Evolutionary conservation across 345 rosid genomes (phyloP).

Genomic region (Euclidium syriacum): DNA sequence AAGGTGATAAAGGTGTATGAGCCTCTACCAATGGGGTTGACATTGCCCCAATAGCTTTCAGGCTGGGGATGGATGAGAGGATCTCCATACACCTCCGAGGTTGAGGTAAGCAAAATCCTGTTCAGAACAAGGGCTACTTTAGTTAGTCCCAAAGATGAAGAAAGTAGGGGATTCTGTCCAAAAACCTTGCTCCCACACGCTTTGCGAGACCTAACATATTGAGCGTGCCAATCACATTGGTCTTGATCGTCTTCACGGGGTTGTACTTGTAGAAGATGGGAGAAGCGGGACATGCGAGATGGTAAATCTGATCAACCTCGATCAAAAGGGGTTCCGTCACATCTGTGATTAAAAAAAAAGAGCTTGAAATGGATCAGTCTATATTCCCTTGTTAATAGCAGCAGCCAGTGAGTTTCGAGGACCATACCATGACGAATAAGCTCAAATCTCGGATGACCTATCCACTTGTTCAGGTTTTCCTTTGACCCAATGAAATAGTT

Average conservation of each 20-base stretch:
- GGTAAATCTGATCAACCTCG: conserved; percentile 95
- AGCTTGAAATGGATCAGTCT: background rate
- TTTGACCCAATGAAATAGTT: conserved; percentile 91
- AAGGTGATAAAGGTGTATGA: background rate
- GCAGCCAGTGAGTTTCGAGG: background rate
- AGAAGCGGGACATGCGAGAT: conserved; percentile 98
- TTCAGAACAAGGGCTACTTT: background rate
- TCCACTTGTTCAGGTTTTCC: conserved; percentile 84
- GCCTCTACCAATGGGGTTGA: conserved; percentile 82
- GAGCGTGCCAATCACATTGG: conserved; percentile 95
- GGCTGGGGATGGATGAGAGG: conserved; percentile 92
- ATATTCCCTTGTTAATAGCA: background rate
- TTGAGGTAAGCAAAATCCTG: conserved; percentile 94
- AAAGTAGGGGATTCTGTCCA: background rate
- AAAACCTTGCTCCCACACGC: conserved; percentile 95
- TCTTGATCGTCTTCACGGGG: conserved; percentile 98
- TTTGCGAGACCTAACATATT: conserved; percentile 99
- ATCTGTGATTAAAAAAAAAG: conserved; percentile 34
- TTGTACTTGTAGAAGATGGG: conserved; percentile 92
- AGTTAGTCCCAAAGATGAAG: background rate
- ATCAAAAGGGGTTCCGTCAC: conserved; percentile 78
- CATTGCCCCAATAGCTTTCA: conserved; percentile 96
- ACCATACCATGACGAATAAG: conserved; percentile 87
- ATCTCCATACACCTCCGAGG: conserved; percentile 97
- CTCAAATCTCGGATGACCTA: conserved; percentile 95